Percentiles rank a stretch among this genome's conserved stretches.
Evolutionary conservation across 768 basidiomycete genomes (phyloP).

Genomic region (Hericium rajendrae): DNA sequence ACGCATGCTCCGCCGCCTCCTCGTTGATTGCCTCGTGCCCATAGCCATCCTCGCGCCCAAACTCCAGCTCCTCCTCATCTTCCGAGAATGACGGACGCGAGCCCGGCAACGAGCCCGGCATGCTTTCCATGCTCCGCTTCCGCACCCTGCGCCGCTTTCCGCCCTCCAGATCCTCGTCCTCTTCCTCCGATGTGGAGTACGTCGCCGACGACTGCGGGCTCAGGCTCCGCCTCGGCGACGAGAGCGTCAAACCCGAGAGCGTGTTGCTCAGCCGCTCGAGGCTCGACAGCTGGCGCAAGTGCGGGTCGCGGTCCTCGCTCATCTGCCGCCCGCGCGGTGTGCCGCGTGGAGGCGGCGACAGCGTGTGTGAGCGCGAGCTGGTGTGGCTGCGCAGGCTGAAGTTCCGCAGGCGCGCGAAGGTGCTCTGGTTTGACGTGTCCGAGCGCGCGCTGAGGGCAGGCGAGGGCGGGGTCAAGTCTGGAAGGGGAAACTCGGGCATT

Average conservation of each 20-base stretch:
- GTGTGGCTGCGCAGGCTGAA: constrained; percentile 57
- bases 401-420: constrained; percentile 66
- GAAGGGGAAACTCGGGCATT: constrained; percentile 67
- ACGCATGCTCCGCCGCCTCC: constrained; percentile 60
- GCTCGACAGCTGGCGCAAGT: constrained; percentile 65
- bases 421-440: constrained; percentile 67
- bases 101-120: constrained; percentile 69
- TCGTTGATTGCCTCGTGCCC: constrained; percentile 24
- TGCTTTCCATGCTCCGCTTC: constrained; percentile 66
- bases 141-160: constrained; percentile 35
- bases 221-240: constrained; percentile 23
- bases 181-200: constrained; percentile 42
- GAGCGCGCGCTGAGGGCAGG: constrained; percentile 92
- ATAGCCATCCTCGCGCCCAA: constrained; percentile 19
- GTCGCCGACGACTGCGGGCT: constrained; percentile 42
- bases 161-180: constrained; percentile 29
- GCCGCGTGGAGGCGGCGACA: constrained; percentile 23
- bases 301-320: constrained; percentile 16
- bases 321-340: constrained; percentile 9
- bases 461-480: constrained; percentile 78
- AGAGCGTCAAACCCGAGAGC: constrained; percentile 38
- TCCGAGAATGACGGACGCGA: constrained; percentile 21
- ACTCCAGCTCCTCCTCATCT: constrained; percentile 35
- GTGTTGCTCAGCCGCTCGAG: constrained; percentile 61
- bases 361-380: constrained; percentile 19